phyloP scores from a whole-genome alignment of 1,284 basidiomycete genomes.

The Cutaneotrichosporon curvatum region DNA sequence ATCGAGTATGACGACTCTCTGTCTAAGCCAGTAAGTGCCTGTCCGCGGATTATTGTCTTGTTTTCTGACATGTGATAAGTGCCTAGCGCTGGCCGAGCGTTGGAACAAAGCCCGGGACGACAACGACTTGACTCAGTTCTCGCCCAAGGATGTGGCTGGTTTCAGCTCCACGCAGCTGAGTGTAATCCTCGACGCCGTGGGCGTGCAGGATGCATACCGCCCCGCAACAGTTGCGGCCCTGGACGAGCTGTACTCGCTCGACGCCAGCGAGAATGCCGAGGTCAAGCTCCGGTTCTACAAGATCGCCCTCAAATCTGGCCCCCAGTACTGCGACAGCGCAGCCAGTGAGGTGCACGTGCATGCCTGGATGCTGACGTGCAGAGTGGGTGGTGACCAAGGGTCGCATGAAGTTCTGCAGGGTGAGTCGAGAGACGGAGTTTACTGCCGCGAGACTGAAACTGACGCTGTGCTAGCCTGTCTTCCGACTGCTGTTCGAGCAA shows the following conservation, averaged over 20 bases:
- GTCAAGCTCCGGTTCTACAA: conserved; percentile 50
- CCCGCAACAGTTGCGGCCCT: conserved; percentile 36
- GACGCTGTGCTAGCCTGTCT: conserved; percentile 37
- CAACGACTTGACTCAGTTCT: conserved; percentile 42
- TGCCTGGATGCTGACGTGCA: conserved; percentile 7
- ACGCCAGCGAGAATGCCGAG: conserved; percentile 47
- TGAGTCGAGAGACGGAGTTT: conserved; percentile 1
- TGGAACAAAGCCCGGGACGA: conserved; percentile 66
- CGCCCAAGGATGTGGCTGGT: conserved; percentile 32
- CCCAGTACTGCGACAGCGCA: conserved; percentile 47
- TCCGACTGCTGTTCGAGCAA: conserved; percentile 47
- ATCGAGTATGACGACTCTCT: conserved; percentile 77
- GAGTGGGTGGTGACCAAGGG: conserved; percentile 50
- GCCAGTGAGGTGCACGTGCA: conserved; percentile 39
- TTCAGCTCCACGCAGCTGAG: conserved; percentile 42
- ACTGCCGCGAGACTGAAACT: neutral
- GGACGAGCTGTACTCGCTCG: conserved; percentile 47
- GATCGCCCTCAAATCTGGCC: conserved; percentile 47
- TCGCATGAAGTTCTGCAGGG: conserved; percentile 49
- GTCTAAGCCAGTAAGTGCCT: conserved; percentile 50
- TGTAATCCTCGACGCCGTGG: conserved; percentile 50
- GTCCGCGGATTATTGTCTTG: too few species aligned
- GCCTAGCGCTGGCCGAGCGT: conserved; percentile 58
- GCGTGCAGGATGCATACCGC: conserved; percentile 35
- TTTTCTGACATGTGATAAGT: conserved; percentile 27